Base-by-base conservation (phyloP, 257 asterid species). In the Mentha longifolia region DNA sequence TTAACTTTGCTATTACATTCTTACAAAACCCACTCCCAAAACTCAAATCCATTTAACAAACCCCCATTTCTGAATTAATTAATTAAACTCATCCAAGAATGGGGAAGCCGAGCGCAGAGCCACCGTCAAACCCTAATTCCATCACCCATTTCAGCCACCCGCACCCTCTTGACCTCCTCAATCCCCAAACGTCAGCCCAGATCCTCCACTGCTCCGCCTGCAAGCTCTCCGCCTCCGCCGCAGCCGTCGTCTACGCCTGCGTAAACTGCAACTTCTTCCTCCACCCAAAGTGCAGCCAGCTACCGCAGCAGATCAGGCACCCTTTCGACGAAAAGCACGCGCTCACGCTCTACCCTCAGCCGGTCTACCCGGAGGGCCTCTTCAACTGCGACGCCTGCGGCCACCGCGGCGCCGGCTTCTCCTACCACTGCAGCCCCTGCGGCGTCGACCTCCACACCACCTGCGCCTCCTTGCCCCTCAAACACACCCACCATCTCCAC, bases 331-430 rank as follows among this genome's bases (percentile, higher is more conserved):
- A 35, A n/a, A 54, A 73, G 61, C 92, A 86, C 55, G 61, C 47
- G 15, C 79, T 86, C 5, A 46, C 67, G 19, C 88, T 84, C 71
- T 83, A 68, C 12, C 65, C 86, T 0, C 76, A 66, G 64, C 89
- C 92, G 7, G 77, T 74, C 2, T 86, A 86, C 78, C 81, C 88
- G 0, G 84, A 72, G 17, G 92, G 88, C 49, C 43, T 74, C 3
- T 86, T 84, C 83, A 62, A 30, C 67, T 86, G 89, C 65, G 92
- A 86, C 75, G 92, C 86, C 16, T 86, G 92, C 12, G 82, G 81
- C 9, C 54, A 69, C 47, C 77, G 65, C 22, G 89, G 92, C 19
- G 67, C 41, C 60, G 85, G 85, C 0, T 84, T 86, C 19, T 78
- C 78, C 5, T 86, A 84, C 64, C 85, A 78, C 10, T 86, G 92